phyloP scores from a whole-genome alignment of 257 asterid genomes.

The Solanum tacnaense region DNA sequence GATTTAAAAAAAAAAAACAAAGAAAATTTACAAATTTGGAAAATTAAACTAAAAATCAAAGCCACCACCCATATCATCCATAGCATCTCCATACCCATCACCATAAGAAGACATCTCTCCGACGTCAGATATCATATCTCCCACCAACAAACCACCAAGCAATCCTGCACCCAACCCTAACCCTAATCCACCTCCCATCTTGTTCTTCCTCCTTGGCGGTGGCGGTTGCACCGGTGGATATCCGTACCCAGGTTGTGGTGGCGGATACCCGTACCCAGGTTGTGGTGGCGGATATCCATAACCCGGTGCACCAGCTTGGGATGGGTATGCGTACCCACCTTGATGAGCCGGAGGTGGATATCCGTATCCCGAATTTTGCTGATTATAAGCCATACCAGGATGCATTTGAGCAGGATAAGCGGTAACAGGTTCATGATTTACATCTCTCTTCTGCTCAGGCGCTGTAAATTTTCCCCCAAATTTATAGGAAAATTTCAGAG shows the following conservation, averaged over 20 bases:
- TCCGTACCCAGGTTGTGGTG: constrained; percentile 12
- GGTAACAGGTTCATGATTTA: constrained; percentile 29
- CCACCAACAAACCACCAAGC: constrained; percentile 79
- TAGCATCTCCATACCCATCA: constrained; percentile 24
- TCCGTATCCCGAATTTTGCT: constrained; percentile 26
- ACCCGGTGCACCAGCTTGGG: constrained; percentile 10
- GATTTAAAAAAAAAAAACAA: too few relatives aligned
- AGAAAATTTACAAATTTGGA: not conserved
- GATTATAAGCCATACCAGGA: constrained; percentile 19
- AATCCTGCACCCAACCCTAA: constrained; percentile 85
- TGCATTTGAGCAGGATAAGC: constrained; percentile 39
- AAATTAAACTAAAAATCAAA: constrained; percentile 1
- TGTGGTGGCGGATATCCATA: constrained; percentile 25
- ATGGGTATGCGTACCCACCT: constrained; percentile 12
- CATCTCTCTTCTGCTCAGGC: constrained; percentile 7
- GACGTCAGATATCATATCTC: constrained; percentile 58
- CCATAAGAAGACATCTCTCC: constrained; percentile 27
- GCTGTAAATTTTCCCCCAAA: constrained; percentile 54
- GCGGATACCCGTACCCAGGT: constrained; percentile 10
- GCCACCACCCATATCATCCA: constrained; percentile 15
- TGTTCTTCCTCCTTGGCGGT: constrained; percentile 41
- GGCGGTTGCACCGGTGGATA: constrained; percentile 39
- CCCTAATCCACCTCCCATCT: constrained; percentile 41
- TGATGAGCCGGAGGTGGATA: constrained; percentile 11
- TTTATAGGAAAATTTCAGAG: constrained; percentile 46